Evolutionary conservation across 768 basidiomycete species (phyloP).

Genomic region (Sarcodon aspratus): DNA sequence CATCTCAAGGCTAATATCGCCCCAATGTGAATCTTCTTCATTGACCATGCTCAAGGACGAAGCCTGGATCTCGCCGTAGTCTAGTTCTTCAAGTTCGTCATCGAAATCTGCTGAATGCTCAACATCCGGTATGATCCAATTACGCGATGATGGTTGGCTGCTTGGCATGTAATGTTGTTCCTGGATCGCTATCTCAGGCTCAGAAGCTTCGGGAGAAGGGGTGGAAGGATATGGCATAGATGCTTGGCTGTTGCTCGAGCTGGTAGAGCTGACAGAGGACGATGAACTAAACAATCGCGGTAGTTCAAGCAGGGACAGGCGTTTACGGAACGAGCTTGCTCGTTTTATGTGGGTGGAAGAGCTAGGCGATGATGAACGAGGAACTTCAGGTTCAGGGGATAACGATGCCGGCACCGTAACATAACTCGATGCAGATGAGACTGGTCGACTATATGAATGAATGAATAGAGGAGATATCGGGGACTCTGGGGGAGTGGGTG

Average conservation of each 20-base stretch:
- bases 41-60: neutral
- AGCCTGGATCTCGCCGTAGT: neutral
- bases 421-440: neutral
- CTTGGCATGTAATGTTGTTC: too few relatives aligned
- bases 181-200: neutral
- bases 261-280: neutral
- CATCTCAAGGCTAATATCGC: slow-evolving; percentile 49
- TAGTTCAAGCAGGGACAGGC: slow-evolving; percentile 22
- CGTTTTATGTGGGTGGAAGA: neutral
- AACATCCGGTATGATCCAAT: neutral
- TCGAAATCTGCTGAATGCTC: neutral
- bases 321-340: slow-evolving; percentile 14
- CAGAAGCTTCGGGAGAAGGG: slow-evolving; percentile 2
- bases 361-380: neutral
- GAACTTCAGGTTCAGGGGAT: neutral
- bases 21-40: slow-evolving; percentile 1
- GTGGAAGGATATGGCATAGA: slow-evolving; percentile 6
- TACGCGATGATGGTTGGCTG: neutral
- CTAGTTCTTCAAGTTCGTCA: neutral
- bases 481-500: slow-evolving; percentile 5
- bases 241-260: neutral
- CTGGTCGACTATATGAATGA: neutral
- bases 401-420: neutral
- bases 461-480: slow-evolving; percentile 4
- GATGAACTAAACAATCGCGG: slow-evolving; percentile 17